Percentiles rank a stretch among this genome's conserved stretches.
Evolutionary conservation across 2,329 filamentous ascomycete species (phyloP).

Genomic region (Aspergillus pseudonomiae): DNA sequence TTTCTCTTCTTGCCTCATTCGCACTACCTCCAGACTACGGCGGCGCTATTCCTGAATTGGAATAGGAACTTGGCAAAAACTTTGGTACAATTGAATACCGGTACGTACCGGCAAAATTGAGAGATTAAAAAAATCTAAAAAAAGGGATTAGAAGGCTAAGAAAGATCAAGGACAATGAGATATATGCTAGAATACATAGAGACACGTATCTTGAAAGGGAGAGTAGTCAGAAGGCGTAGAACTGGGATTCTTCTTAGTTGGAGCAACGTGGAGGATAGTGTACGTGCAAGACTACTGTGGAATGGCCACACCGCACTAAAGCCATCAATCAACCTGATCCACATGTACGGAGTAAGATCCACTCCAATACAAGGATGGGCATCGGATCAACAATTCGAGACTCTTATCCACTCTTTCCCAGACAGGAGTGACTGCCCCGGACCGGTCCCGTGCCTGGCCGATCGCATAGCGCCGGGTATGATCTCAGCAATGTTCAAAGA

Average conservation of each 20-base stretch:
- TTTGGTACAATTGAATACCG: conserved; percentile 2
- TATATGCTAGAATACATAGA: background rate
- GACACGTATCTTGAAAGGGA: background rate
- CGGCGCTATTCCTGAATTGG: conserved; percentile 11
- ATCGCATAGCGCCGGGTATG: conserved; percentile 29
- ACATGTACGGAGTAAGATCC: background rate
- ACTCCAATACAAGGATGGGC: conserved; percentile 6
- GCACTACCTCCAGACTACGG: background rate
- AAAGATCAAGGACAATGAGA: background rate
- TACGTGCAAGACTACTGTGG: background rate
- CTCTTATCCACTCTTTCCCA: conserved; percentile 7
- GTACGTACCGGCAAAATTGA: background rate
- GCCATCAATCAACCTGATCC: conserved; percentile 4
- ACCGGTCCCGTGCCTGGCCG: conserved; percentile 30
- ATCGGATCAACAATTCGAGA: conserved; percentile 15
- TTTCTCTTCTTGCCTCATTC: conserved; percentile 20
- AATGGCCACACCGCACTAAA: background rate
- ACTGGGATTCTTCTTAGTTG: background rate
- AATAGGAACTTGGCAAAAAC: background rate
- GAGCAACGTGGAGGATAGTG: conserved; percentile 12
- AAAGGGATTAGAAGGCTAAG: background rate
- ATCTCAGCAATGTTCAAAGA: background rate
- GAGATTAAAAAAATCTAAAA: background rate
- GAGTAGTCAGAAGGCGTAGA: background rate
- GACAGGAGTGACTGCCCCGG: conserved; percentile 17